Evolutionary conservation across 306 rosid genomes (phyloP), one percentile per base, ranked within the genome.

Genomic region (Ceratonia siliqua): DNA sequence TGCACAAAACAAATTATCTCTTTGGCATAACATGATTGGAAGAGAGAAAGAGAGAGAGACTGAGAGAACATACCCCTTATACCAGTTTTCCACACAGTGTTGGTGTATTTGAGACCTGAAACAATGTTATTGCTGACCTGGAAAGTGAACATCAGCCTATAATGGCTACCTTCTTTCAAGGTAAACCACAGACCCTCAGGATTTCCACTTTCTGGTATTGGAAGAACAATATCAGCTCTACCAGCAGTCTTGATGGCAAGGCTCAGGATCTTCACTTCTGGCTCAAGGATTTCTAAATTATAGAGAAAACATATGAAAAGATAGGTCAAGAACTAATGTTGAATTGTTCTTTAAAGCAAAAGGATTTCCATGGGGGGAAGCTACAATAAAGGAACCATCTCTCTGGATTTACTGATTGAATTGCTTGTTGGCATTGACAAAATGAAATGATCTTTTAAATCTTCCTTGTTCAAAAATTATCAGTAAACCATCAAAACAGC

Each of bases 121-220:
- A 94, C 98, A 25, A 94, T 92, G 91, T 94, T 94, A 24, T 90
- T 83, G 82, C 69, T 64, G 72, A 94, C 99, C 81, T 86, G 83
- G 73, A 94, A 90, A 61, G 92, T 83, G 89, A 94, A 94, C 68
- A 78, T 39, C 22, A 94, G 83, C 52, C 87, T 89, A 85, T 92
- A 94, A 62, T 76, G 90, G 91, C 99, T 92, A 46, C 98, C 99
- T 82, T 94, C 99, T 86, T 94, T 94, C 91, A 94, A 81, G 78
- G 96, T 92, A 77, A 94, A 94, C 98, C 98, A 94, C 21, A 70
- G 70, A 33, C 98, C 93, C 81, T 90, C 84, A 35, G 93, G 97
- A 55, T 87, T 91, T 77, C 97, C 96, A 25, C 21, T 82, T 62
- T 88, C 95, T 5, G 97, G 96, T 69, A 92, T 79, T 13, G 92